These are phyloP conservation scores for Periconia digitata DNA, from an alignment of 2,329 filamentous ascomycete genomes.

Conservation along the genomic window DNA sequence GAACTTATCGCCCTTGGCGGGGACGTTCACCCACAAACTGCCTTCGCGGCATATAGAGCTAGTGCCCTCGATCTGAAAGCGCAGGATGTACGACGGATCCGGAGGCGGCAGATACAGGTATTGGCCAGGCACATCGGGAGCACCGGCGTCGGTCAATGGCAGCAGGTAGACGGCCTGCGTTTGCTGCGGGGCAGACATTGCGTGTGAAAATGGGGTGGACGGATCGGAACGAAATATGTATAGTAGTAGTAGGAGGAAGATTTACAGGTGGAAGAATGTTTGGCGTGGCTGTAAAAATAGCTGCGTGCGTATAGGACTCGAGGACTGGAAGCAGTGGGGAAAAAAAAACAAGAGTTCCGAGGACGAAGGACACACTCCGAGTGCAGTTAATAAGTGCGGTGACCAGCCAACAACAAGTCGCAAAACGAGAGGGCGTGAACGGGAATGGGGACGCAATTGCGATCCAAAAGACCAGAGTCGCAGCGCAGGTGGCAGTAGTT, in stretches of 20 bases:
- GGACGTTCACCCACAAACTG: slow-evolving; percentile 96
- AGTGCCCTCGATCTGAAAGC: slow-evolving; percentile 90
- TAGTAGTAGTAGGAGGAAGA: slow-evolving; percentile 1
- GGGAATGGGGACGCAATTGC: slow-evolving; percentile 5
- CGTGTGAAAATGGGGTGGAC: slow-evolving; percentile 11
- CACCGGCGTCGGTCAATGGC: slow-evolving; percentile 88
- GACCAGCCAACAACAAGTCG: background rate
- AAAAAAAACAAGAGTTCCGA: slow-evolving; percentile 1
- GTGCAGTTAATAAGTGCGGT: too few species aligned
- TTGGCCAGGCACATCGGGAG: slow-evolving; percentile 81
- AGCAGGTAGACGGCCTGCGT: slow-evolving; percentile 71
- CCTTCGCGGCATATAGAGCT: slow-evolving; percentile 95
- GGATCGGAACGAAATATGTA: slow-evolving; percentile 8
- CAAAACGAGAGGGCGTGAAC: background rate
- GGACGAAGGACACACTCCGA: too few species aligned
- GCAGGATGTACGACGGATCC: slow-evolving; percentile 72
- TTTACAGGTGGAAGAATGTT: background rate
- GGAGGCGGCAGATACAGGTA: slow-evolving; percentile 89
- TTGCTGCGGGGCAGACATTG: slow-evolving; percentile 28
- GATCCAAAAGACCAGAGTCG: slow-evolving; percentile 3
- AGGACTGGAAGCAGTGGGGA: slow-evolving; percentile 12
- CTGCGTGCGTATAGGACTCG: slow-evolving; percentile 8
- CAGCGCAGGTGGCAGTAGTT: background rate
- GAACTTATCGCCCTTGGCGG: slow-evolving; percentile 73
- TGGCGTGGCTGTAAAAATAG: slow-evolving; percentile 5